phyloP scores from a whole-genome alignment of 2,329 filamentous ascomycete species.

The Harringtonia aguacate region DNA sequence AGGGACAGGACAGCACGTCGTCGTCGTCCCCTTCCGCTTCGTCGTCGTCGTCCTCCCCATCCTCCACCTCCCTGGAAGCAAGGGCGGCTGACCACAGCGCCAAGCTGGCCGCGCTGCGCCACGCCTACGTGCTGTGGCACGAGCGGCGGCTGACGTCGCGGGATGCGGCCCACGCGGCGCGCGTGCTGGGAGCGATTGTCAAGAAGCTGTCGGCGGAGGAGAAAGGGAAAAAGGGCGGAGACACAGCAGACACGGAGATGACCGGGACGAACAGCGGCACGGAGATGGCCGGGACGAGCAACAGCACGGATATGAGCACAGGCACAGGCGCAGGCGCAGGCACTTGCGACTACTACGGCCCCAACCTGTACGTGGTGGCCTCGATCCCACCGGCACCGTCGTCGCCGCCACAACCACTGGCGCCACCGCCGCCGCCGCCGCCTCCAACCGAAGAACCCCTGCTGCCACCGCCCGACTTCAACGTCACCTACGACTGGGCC shows the following conservation, averaged over 20 bases:
- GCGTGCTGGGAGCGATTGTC: constrained; percentile 34
- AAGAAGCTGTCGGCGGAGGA: constrained; percentile 21
- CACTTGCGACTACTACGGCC: too few species aligned
- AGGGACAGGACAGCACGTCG: too few species aligned
- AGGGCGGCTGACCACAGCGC: constrained; percentile 11
- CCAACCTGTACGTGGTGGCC: too few species aligned
- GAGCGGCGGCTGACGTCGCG: constrained; percentile 25
- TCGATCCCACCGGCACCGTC: too few species aligned
- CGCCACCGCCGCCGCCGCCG: background rate
- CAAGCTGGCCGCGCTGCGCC: constrained; percentile 28
- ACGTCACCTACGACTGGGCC: constrained; percentile 9
- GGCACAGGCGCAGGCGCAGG: too few species aligned
- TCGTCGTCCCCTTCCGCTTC: background rate
- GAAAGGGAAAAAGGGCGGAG: too few species aligned
- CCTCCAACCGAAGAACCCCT: too few species aligned
- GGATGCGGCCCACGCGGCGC: constrained; percentile 34
- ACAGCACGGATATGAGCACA: too few species aligned
- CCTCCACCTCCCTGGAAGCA: background rate
- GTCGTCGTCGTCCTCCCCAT: background rate
- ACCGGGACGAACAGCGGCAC: too few species aligned
- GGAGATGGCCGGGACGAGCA: too few species aligned
- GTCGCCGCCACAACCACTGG: background rate
- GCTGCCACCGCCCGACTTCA: background rate
- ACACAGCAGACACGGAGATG: too few species aligned
- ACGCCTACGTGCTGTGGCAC: constrained; percentile 33